These are phyloP conservation scores for Cadophora luteo-olivacea DNA, from an alignment of 2,329 filamentous ascomycete genomes.

Conservation along the genomic window DNA sequence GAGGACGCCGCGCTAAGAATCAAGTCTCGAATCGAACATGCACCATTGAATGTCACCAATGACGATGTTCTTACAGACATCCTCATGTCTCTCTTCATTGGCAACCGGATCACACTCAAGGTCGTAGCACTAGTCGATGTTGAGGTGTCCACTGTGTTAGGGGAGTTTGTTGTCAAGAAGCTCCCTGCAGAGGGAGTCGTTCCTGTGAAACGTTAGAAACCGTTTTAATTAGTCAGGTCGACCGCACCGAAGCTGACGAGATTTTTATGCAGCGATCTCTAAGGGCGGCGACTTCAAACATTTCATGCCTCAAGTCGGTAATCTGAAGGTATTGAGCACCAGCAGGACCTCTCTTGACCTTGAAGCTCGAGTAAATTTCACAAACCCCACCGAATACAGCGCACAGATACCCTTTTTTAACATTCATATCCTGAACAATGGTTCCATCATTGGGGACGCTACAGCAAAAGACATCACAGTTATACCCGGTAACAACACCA, in stretches of 20 bases:
- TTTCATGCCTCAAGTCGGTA: slow-evolving; percentile 69
- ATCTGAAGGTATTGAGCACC: slow-evolving; percentile 76
- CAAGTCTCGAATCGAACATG: slow-evolving; percentile 76
- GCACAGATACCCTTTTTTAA: slow-evolving; percentile 82
- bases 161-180: slow-evolving; percentile 78
- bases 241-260: slow-evolving; percentile 44
- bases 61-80: slow-evolving; percentile 79
- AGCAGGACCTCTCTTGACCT: slow-evolving; percentile 74
- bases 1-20: slow-evolving; percentile 73
- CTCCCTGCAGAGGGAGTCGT: slow-evolving; percentile 87
- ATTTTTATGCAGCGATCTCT: slow-evolving; percentile 59
- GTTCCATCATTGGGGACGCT: slow-evolving; percentile 76
- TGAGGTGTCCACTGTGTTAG: slow-evolving; percentile 80
- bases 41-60: slow-evolving; percentile 83
- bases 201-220: slow-evolving; percentile 88
- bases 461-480: slow-evolving; percentile 69
- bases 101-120: slow-evolving; percentile 71
- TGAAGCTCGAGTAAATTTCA: slow-evolving; percentile 77
- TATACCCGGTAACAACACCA: slow-evolving; percentile 72
- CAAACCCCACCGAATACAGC: slow-evolving; percentile 88
- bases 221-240: slow-evolving; percentile 52
- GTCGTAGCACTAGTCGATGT: slow-evolving; percentile 85
- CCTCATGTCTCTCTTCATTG: slow-evolving; percentile 81
- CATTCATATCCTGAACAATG: slow-evolving; percentile 77
- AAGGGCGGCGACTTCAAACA: slow-evolving; percentile 54